phyloP scores from a whole-genome alignment of 2,329 filamentous ascomycete genomes.

The Xylariaceae sp. region DNA sequence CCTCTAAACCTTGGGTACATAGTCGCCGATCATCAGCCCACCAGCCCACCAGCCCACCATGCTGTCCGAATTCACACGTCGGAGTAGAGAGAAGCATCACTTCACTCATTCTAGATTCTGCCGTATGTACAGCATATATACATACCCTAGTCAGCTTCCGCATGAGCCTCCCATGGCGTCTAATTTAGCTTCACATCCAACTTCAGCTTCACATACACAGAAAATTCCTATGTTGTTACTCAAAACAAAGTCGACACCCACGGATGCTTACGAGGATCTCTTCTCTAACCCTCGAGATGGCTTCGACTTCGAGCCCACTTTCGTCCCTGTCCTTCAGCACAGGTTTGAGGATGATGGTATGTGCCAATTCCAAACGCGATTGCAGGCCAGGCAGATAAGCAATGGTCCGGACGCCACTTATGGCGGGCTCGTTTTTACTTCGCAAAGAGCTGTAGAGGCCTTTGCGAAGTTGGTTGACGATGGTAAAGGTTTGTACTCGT shows the following conservation, averaged over 20 bases:
- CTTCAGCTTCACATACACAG: slow-evolving; percentile 2
- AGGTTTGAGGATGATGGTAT: slow-evolving; percentile 64
- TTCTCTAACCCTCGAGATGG: slow-evolving; percentile 53
- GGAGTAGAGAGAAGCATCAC: neutral
- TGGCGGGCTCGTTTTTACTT: slow-evolving; percentile 82
- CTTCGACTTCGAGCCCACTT: slow-evolving; percentile 61
- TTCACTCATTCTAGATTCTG: neutral
- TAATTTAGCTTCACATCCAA: neutral
- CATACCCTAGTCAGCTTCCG: slow-evolving; percentile 11
- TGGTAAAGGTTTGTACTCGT: slow-evolving; percentile 45
- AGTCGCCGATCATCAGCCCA: neutral
- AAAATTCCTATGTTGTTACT: slow-evolving; percentile 67
- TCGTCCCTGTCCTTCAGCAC: slow-evolving; percentile 79
- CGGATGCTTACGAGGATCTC: slow-evolving; percentile 72
- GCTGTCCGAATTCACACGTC: neutral
- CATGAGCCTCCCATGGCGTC: slow-evolving; percentile 20
- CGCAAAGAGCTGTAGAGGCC: slow-evolving; percentile 80
- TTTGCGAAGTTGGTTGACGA: slow-evolving; percentile 66
- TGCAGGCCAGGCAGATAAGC: slow-evolving; percentile 50
- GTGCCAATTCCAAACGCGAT: slow-evolving; percentile 51
- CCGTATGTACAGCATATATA: neutral
- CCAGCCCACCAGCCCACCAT: neutral
- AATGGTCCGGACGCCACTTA: slow-evolving; percentile 50
- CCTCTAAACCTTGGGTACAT: neutral
- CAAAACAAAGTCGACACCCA: slow-evolving; percentile 74